Conservation (phyloP, 1,139 yeast genomes). For the Geotrichum phurueaensis region DNA sequence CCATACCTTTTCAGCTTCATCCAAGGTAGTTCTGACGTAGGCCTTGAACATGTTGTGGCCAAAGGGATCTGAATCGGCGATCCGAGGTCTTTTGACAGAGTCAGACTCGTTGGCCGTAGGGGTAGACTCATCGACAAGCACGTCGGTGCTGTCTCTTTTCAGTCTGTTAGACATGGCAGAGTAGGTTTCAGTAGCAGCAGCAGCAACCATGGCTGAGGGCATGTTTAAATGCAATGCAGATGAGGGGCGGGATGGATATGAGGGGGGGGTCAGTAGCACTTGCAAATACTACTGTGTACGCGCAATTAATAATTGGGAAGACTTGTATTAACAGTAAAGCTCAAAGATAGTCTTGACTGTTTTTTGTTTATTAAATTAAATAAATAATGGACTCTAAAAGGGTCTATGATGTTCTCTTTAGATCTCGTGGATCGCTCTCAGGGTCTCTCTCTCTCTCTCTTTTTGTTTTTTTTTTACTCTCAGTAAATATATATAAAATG, state of each 20-base stretch:
- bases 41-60: conserved; percentile 52
- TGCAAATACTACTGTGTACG: conserved; percentile 16
- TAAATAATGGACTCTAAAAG: neutral
- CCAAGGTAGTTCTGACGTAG: conserved; percentile 62
- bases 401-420: neutral
- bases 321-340: neutral
- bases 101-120: conserved; percentile 1
- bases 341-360: neutral
- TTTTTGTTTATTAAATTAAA: neutral
- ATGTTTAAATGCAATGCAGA: neutral
- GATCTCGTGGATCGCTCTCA: neutral
- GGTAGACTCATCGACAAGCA: conserved; percentile 4
- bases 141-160: conserved; percentile 7
- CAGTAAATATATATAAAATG: neutral
- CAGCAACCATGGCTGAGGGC: conserved; percentile 7
- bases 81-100: conserved; percentile 1
- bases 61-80: conserved; percentile 6
- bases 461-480: neutral
- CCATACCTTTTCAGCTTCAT: conserved; percentile 57
- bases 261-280: conserved; percentile 10
- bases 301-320: conserved; percentile 3
- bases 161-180: conserved; percentile 6
- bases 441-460: neutral
- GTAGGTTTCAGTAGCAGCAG: conserved; percentile 6
- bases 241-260: neutral